Conservation (phyloP, 2,329 filamentous ascomycete genomes). For the Penicillium digitatum region DNA sequence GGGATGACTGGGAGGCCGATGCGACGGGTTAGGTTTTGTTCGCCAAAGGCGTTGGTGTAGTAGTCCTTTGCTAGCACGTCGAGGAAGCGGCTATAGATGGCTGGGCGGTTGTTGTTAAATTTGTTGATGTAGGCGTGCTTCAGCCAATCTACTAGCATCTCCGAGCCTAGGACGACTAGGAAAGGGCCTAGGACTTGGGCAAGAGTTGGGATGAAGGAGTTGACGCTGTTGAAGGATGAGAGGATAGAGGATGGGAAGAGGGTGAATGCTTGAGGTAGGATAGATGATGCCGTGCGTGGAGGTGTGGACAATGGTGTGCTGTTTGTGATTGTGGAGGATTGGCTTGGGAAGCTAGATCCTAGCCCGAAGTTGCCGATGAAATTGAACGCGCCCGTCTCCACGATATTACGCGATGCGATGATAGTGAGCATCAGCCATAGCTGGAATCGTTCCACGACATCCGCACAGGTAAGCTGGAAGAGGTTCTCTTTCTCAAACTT, state of each 20-base stretch:
- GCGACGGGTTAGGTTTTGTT: slow-evolving; percentile 83
- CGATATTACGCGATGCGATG: slow-evolving; percentile 91
- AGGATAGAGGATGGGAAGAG: slow-evolving; percentile 59
- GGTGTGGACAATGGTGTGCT: slow-evolving; percentile 57
- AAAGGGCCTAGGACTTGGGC: slow-evolving; percentile 91
- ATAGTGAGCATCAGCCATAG: slow-evolving; percentile 97
- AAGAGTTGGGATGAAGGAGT: slow-evolving; percentile 43
- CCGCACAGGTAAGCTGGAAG: slow-evolving; percentile 93
- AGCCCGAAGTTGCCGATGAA: slow-evolving; percentile 40
- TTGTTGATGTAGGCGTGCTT: slow-evolving; percentile 98
- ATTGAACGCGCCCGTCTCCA: slow-evolving; percentile 85
- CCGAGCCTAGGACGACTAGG: slow-evolving; percentile 86
- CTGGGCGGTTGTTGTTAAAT: slow-evolving; percentile 94
- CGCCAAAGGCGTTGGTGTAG: slow-evolving; percentile 90
- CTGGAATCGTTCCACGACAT: slow-evolving; percentile 95
- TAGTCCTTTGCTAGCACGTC: slow-evolving; percentile 97
- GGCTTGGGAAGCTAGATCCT: slow-evolving; percentile 28
- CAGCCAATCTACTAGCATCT: slow-evolving; percentile 94
- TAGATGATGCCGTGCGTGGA: slow-evolving; percentile 58
- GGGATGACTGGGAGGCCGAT: slow-evolving; percentile 89
- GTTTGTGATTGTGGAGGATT: slow-evolving; percentile 36
- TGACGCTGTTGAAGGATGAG: slow-evolving; percentile 41
- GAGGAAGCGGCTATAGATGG: slow-evolving; percentile 81
- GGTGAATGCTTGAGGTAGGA: slow-evolving; percentile 86
- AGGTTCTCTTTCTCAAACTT: slow-evolving; percentile 97